Percentiles rank a stretch among this genome's conserved stretches.
These are phyloP conservation scores for Leptoxyphium fumago DNA, from an alignment of 2,329 filamentous ascomycete species.

Conservation along the genomic window DNA sequence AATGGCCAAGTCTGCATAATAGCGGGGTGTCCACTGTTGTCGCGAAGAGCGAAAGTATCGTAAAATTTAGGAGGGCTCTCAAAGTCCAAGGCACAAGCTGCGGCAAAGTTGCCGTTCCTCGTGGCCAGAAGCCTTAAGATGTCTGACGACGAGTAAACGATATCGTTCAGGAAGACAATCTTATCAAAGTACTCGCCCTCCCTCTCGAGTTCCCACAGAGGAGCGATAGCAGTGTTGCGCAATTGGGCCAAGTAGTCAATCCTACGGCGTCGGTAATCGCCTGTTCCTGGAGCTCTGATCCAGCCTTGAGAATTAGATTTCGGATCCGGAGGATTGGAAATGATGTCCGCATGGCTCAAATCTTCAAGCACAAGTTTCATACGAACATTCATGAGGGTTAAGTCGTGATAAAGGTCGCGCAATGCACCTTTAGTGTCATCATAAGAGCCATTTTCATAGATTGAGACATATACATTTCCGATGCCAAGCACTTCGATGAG, in stretches of 20 bases:
- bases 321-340: slow-evolving; percentile 33
- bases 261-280: slow-evolving; percentile 42
- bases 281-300: slow-evolving; percentile 41
- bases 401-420: slow-evolving; percentile 37
- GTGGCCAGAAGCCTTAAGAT: slow-evolving; percentile 42
- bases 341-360: slow-evolving; percentile 42
- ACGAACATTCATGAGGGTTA: slow-evolving; percentile 39
- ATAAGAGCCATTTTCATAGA: slow-evolving; percentile 55
- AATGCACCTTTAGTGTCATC: slow-evolving; percentile 53
- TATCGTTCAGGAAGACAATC: slow-evolving; percentile 49
- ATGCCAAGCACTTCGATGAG: slow-evolving; percentile 43
- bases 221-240: slow-evolving; percentile 49
- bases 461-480: slow-evolving; percentile 52
- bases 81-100: slow-evolving; percentile 49
- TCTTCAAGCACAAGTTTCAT: slow-evolving; percentile 44
- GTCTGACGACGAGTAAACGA: slow-evolving; percentile 47
- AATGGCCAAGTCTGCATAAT: slow-evolving; percentile 45
- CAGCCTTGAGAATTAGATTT: slow-evolving; percentile 32
- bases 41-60: slow-evolving; percentile 48
- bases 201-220: slow-evolving; percentile 36
- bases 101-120: slow-evolving; percentile 43
- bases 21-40: slow-evolving; percentile 36
- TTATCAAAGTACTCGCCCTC: slow-evolving; percentile 43
- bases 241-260: slow-evolving; percentile 54
- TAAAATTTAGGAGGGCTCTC: slow-evolving; percentile 40